phyloP scores from a whole-genome alignment of 2,329 filamentous ascomycete genomes.

The Blastomyces gilchristii region DNA sequence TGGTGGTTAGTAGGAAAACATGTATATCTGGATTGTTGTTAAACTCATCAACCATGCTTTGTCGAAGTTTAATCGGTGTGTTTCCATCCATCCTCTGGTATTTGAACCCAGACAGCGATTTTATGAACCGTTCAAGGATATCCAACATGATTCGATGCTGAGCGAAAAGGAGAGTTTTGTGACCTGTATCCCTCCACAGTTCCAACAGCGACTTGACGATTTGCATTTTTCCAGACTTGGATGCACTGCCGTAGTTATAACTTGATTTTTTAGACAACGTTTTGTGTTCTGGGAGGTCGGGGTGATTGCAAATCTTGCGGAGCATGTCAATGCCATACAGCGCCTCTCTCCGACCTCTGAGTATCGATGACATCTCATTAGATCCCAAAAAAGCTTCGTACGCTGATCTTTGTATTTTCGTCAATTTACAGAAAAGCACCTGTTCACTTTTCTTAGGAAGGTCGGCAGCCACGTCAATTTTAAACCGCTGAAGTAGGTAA shows the following conservation, averaged over 20 bases:
- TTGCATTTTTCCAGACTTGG: constrained; percentile 89
- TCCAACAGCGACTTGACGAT: constrained; percentile 79
- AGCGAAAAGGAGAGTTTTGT: constrained; percentile 87
- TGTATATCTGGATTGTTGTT: constrained; percentile 71
- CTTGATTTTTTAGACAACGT: constrained; percentile 47
- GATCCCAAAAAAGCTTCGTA: constrained; percentile 76
- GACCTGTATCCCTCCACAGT: constrained; percentile 82
- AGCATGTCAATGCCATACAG: constrained; percentile 85
- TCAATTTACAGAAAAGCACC: constrained; percentile 90
- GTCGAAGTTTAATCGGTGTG: constrained; percentile 79
- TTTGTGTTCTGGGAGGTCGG: constrained; percentile 69
- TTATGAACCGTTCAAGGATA: constrained; percentile 76
- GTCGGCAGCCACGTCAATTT: constrained; percentile 86
- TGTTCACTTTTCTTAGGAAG: constrained; percentile 93
- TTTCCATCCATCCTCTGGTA: constrained; percentile 90
- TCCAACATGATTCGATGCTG: constrained; percentile 94
- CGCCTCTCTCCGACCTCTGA: constrained; percentile 63
- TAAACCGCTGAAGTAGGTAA: constrained; percentile 84
- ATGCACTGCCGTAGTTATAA: constrained; percentile 67
- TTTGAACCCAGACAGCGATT: constrained; percentile 55
- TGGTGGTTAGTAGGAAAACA: constrained; percentile 88
- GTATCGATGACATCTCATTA: constrained; percentile 73
- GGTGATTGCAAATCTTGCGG: constrained; percentile 95
- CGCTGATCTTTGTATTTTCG: constrained; percentile 62
- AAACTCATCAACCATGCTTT: constrained; percentile 83